Evolutionary conservation across 441 rosid species (phyloP), one percentile per base, ranked within the genome.

Genomic region (Biscutella laevigata): DNA sequence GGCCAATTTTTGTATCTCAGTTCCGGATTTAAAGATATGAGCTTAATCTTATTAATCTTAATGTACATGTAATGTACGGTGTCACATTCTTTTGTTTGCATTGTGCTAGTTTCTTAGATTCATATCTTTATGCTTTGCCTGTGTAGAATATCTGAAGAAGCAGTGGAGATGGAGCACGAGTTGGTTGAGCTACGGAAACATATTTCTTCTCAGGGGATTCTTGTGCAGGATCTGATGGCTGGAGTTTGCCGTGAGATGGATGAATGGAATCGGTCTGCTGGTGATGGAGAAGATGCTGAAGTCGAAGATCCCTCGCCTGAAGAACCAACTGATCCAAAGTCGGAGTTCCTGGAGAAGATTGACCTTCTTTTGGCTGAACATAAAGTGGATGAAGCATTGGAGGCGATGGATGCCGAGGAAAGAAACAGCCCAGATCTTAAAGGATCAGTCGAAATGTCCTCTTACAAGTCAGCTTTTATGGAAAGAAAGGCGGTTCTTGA

Each of bases 331-430:
- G 71, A 75, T 37, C 59, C 5, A 14, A 70, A 72, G 66, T 67
- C 65, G 6, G 51, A 57, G 22, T 69, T 85, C 29, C 53, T 85
- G 67, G 91, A 85, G 53, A 83, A 73, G 20, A 57, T 91, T 39
- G 98, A 85, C 64, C 67, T 81, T 66, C 90, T 87, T 38, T 72
- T 91, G 73, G 91, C 95, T 53, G 96, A 88, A 75, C 94, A 82
- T 66, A 78, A 71, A 38, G 68, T 82, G 41, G 84, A 91, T 59
- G 94, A 77, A 75, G 94, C 84, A 57, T 37, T 85, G 34, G 86
- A 83, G 61, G 79, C 73, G n/a, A 56, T 91, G 49, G 80, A 79
- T 64, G 65, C 79, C 14, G 95, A 78, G 67, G 98, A 91, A 75
- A 85, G 53, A 73, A 79, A 64, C 59, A 64, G 9, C 9, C 57